phyloP scores from a whole-genome alignment of 2,329 filamentous ascomycete genomes.

The Neoscytalidium dimidiatum region DNA sequence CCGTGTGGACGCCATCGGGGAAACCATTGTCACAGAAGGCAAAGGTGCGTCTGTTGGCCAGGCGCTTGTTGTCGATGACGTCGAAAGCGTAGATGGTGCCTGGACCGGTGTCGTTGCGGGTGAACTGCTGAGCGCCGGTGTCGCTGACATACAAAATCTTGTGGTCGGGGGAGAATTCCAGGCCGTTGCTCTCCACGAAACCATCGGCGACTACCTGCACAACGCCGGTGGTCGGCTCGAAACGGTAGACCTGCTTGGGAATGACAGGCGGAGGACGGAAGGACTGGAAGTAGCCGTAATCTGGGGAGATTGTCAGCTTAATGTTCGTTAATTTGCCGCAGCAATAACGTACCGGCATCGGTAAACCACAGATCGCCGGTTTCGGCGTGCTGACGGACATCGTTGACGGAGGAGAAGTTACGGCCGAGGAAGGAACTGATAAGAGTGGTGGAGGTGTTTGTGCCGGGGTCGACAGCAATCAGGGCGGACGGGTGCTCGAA shows the following conservation, averaged over 20 bases:
- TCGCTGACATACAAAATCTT: constrained; percentile 50
- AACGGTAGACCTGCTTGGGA: constrained; percentile 45
- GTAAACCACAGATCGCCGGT: constrained; percentile 55
- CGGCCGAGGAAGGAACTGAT: constrained; percentile 51
- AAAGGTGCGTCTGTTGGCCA: constrained; percentile 50
- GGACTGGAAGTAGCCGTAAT: constrained; percentile 30
- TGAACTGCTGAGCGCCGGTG: constrained; percentile 35
- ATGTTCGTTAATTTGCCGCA: neutral
- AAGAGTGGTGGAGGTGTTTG: constrained; percentile 43
- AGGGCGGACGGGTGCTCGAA: constrained; percentile 45
- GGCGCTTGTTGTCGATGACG: constrained; percentile 38
- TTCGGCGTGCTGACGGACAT: constrained; percentile 43
- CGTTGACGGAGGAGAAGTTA: constrained; percentile 48
- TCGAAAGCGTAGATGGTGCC: constrained; percentile 48
- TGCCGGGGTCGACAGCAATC: constrained; percentile 47
- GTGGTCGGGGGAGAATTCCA: constrained; percentile 47
- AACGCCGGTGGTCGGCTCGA: constrained; percentile 42
- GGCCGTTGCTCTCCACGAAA: constrained; percentile 47
- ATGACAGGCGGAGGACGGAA: constrained; percentile 35
- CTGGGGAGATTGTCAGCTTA: neutral
- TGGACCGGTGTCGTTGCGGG: constrained; percentile 40
- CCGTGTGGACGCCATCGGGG: constrained; percentile 61
- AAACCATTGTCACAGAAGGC: constrained; percentile 57
- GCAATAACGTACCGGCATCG: constrained; percentile 26
- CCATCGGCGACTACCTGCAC: constrained; percentile 45